Base-by-base conservation (phyloP, 2,329 filamentous ascomycete species). In the Coniochaeta sp. region DNA sequence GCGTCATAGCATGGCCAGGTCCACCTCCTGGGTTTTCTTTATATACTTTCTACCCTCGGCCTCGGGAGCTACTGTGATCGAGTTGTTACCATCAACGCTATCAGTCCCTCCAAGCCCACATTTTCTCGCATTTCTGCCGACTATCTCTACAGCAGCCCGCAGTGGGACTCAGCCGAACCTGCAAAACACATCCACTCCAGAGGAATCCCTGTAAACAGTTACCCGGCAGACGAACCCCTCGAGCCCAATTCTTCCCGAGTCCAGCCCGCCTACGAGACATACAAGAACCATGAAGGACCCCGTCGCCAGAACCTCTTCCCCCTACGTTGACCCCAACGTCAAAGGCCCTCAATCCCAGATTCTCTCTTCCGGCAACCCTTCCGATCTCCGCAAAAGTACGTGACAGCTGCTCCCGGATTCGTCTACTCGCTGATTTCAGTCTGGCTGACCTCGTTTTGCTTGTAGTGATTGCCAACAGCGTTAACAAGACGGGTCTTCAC, bases 401-500 rank as follows among this genome's bases (percentile, higher is more conserved):
- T 68, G 65, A 6, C 65, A 60, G 62, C 63, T 68, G 63, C 56
- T 65, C 52, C 54, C 12, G 34, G 30, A 24, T 36, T 36, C 14
- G 10, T 30, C 54, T 36, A 12, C 17, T 14, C 16, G 17, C 30
- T 12, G n/a, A 38, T 22, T 2, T 16, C 1, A 7, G 30, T 4
- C 7, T 55, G 60, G 58, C 60, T 67, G 60, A 62, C 61, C 59
- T 56, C 17, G 22, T 60, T 56, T 36, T 58, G 42, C 59, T 54
- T 54, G 22, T 65, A 83, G 81, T 85, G 81, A 75, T 82, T 74
- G 69, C 74, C 71, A 81, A 75, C 70, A 82, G 79, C 73, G 84
- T 97, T 72, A 96, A 97, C 86, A 93, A 93, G 82, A 97, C 93
- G 70, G 86, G 86, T 70, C 88, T 96, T 69, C 92, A 96, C 84